Base-by-base conservation (phyloP, 2,329 filamentous ascomycete species). In the Xylariaceae sp. region DNA sequence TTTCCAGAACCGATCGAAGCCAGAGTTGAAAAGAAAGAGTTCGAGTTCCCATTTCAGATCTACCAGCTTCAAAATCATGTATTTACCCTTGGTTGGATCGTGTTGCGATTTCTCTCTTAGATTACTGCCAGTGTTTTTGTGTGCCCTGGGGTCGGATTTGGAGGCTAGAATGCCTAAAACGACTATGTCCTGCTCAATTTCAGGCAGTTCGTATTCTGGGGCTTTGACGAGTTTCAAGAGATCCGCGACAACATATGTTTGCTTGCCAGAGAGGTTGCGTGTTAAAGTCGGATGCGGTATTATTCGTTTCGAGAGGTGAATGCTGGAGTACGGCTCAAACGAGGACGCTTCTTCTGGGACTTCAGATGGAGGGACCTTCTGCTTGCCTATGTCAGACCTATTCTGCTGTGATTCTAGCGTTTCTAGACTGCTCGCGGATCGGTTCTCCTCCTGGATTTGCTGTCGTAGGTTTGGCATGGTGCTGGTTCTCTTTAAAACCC, bases 1-100 rank as follows among this genome's bases (percentile, higher is more conserved):
- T 68, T 96, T 96, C 88, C 93, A 97, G 75, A 94, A 99, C 49
- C 89, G 86, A 13, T 90, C 87, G 65, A 97, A 97, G 6, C 91
- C 95, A 0, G 88, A 86, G 64, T 90, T 89, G 73, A 99, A 99
- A 11, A 99, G 82, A 64, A 92, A 97, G 35, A 97, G 81, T 60
- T 97, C 92, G 10, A 99, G 72, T 64, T 96, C 91, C 84, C 87
- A 96, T 64, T 91, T 88, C 9, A 99, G 77, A 70, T 99, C 93
- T 0, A 90, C 91, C 2, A 99, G 79, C 2, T 85, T 90, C 57
- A 99, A 77, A 1, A 93, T 88, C 89, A 99, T 97, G 75, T 95
- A 99, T 70, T 96, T 97, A 43, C 88, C 87, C 16, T 81, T 75
- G 2, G 79, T 77, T 39, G 79, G 79, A 48, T 86, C 81, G 8